Evolutionary conservation across 2,329 filamentous ascomycete species (phyloP).

Genomic region (Pestalotiopsis sp.): DNA sequence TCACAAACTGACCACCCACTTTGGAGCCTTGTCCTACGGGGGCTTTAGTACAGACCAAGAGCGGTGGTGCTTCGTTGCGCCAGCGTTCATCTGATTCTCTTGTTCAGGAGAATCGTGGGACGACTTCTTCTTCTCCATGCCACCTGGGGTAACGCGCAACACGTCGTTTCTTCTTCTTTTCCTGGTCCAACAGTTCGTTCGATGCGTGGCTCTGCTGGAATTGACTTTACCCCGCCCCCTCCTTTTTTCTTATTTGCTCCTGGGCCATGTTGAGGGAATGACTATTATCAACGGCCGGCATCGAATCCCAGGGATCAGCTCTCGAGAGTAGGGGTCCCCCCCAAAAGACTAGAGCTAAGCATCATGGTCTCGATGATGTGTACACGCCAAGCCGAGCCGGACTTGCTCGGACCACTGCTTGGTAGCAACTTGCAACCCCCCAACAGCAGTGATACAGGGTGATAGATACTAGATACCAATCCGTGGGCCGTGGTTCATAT

Average conservation of each 20-base stretch:
- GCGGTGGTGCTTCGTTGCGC: not conserved
- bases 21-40: not conserved
- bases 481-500: too few relatives aligned
- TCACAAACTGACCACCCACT: not conserved
- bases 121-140: not conserved
- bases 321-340: not conserved
- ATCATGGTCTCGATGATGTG: not conserved
- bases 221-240: conserved; percentile 13
- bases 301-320: conserved; percentile 17
- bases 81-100: not conserved
- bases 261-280: not conserved
- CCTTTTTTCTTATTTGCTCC: conserved; percentile 6
- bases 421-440: not conserved
- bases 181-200: not conserved
- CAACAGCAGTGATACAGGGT: not conserved
- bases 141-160: not conserved
- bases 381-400: not conserved
- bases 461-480: too few relatives aligned
- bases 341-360: not conserved
- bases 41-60: not conserved
- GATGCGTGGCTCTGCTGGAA: not conserved
- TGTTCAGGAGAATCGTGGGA: not conserved
- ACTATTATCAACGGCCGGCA: conserved; percentile 5
- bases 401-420: not conserved
- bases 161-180: not conserved